phyloP scores from a whole-genome alignment of 768 basidiomycete species.

The Lanmaoa rubissima region DNA sequence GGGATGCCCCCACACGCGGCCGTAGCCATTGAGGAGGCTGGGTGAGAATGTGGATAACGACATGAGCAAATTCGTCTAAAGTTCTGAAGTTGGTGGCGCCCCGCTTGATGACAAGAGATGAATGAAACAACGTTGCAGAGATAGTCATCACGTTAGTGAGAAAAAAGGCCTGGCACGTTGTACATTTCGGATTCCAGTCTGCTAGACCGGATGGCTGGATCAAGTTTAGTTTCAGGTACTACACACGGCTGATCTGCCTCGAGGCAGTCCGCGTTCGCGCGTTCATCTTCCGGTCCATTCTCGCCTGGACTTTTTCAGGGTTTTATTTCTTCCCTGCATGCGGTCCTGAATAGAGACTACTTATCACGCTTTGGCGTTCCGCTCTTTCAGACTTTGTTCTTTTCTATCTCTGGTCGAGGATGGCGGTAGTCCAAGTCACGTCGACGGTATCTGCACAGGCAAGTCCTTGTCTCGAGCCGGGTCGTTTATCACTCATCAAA shows the following conservation, averaged over 20 bases:
- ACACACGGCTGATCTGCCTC: constrained; percentile 15
- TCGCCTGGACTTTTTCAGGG: constrained; percentile 7
- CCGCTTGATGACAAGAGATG: no score
- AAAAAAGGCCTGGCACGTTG: no score
- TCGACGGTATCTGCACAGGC: constrained; percentile 8
- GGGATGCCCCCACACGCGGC: no score
- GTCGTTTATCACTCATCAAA: neutral
- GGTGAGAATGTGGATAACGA: no score
- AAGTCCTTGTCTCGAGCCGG: neutral
- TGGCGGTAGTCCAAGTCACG: constrained; percentile 9
- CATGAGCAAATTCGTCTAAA: no score
- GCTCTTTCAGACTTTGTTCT: neutral
- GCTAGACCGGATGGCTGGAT: no score
- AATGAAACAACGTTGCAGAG: no score
- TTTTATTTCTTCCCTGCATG: constrained; percentile 9
- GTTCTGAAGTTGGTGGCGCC: no score
- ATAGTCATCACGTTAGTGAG: no score
- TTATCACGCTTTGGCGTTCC: constrained; percentile 1
- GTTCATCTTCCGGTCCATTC: constrained; percentile 14
- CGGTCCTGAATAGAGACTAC: neutral
- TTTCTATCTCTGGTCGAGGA: neutral
- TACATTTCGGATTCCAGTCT: no score
- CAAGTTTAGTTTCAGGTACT: constrained; percentile 11
- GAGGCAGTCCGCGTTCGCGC: constrained; percentile 19
- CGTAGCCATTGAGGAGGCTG: no score